phyloP scores from a whole-genome alignment of 169 alveolate genomes.

The Pseudocohnilembus persalinus region DNA sequence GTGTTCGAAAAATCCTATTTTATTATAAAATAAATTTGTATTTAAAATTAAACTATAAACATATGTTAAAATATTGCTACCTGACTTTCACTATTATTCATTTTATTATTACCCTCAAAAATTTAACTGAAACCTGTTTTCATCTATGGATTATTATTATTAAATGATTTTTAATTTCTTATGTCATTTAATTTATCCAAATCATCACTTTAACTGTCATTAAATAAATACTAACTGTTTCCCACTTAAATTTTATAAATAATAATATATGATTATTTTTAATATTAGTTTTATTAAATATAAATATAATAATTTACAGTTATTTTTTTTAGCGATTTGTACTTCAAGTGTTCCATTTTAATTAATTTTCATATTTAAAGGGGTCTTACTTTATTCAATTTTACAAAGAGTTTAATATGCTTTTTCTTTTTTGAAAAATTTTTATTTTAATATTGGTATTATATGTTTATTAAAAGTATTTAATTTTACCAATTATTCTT shows the following conservation, averaged over 20 bases:
- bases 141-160: too few relatives aligned
- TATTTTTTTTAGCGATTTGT: neutral
- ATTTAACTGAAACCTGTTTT: too few relatives aligned
- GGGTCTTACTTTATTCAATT: neutral
- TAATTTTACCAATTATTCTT: neutral
- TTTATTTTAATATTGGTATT: too few relatives aligned
- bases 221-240: too few relatives aligned
- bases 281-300: neutral
- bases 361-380: neutral
- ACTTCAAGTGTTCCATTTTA: neutral
- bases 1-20: too few relatives aligned
- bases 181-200: neutral
- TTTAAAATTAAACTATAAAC: neutral
- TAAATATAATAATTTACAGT: too few relatives aligned
- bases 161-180: neutral
- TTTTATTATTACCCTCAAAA: neutral
- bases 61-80: neutral
- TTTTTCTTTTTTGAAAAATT: neutral
- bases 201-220: too few relatives aligned
- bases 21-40: too few relatives aligned
- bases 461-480: too few relatives aligned
- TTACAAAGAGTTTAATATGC: neutral
- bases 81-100: neutral
- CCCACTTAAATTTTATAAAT: too few relatives aligned
- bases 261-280: too few relatives aligned